phyloP scores from a whole-genome alignment of 129 eudicot species.

The Silybum marianum region DNA sequence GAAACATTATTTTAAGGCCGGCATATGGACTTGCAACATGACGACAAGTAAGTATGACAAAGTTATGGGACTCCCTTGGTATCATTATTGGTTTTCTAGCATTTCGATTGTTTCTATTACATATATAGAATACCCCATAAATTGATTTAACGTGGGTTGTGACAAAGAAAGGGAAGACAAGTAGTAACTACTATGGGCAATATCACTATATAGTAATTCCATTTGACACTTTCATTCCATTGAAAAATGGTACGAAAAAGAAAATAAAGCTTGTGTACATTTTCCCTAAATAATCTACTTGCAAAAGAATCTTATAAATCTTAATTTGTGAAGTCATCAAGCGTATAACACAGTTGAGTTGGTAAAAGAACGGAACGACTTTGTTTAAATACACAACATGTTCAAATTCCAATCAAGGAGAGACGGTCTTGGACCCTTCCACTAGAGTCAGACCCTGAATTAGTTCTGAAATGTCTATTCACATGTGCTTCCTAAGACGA shows the following conservation, averaged over 20 bases:
- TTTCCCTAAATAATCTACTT: background rate
- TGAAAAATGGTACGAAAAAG: background rate
- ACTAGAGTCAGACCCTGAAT: too few species aligned
- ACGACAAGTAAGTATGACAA: slow-evolving; percentile 24
- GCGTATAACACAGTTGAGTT: too few species aligned
- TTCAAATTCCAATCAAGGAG: too few species aligned
- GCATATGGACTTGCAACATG: slow-evolving; percentile 6
- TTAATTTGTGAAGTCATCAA: background rate
- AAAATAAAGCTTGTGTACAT: background rate
- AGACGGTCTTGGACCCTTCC: too few species aligned
- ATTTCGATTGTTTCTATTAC: slow-evolving; percentile 12
- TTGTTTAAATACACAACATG: too few species aligned
- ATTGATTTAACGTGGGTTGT: background rate
- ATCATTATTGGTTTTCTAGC: slow-evolving; percentile 19
- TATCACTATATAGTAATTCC: background rate
- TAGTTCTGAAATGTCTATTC: too few species aligned
- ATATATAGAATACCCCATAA: background rate
- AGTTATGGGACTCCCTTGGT: slow-evolving; percentile 29
- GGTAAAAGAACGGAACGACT: too few species aligned
- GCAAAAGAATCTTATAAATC: background rate
- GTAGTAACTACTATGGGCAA: background rate
- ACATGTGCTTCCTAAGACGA: too few species aligned
- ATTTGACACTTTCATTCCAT: background rate
- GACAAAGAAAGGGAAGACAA: background rate
- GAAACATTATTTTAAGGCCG: slow-evolving; percentile 4